Evolutionary conservation across 257 asterid species (phyloP), one percentile per base, ranked within the genome.

Genomic region (Solanum stenotomum): DNA sequence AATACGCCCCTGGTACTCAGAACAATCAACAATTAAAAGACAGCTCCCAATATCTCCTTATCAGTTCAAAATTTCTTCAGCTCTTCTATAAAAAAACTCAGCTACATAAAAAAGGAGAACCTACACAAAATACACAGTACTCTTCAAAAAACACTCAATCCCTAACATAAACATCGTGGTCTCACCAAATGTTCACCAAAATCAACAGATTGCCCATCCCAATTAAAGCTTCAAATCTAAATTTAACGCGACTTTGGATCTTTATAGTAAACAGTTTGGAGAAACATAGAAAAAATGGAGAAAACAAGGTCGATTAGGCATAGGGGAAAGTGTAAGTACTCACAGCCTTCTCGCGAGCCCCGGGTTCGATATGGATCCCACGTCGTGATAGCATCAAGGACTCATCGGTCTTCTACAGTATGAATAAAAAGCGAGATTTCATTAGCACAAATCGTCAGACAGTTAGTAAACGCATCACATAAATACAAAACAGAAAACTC

Each of bases 301-400:
- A 70, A 70, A 34, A 9, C 15, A 72, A 74, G 27, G 29, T 34
- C 8, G 5, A 34, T 74, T 74, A 25, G 82, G 5, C 2, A 65
- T 1, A 6, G 84, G 31, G 38, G 12, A 70, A 85, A 74, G 40
- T 29, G 88, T 4, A 89, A 76, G 42, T 79, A 90, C 98, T 92
- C 89, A 96, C 98, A 78, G 98, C 98, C 90, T 94, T 96, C 95
- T 96, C 98, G 44, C 98, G 98, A 90, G 96, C 90, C 87, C 96
- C 98, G 12, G 95, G 95, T 92, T 95, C 96, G 72, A 94, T 93
- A 85, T 96, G 98, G 89, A 94, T 90, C 20, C 95, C 94, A 63
- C 98, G 98, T 90, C 92, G 87, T 33, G 94, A 91, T 13, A 89
- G 88, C 83, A 89, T 46, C 89, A 81, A 70, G 8, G 95, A 85